Conservation (phyloP, 805 yeast genomes). For the Lachancea kluyveri region DNA sequence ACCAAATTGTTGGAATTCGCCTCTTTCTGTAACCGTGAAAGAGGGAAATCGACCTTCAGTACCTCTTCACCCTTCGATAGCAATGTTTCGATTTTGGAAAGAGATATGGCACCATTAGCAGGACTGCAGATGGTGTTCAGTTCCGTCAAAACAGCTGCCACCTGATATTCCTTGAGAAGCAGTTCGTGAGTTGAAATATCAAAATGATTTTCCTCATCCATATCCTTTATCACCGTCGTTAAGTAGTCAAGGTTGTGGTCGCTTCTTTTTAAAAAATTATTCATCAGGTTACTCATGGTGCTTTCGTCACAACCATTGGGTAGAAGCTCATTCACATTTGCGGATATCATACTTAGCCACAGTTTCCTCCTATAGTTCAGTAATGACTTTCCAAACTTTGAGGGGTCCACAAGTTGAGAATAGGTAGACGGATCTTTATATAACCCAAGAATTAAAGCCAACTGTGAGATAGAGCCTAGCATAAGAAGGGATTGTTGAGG, state of each 20-base stretch:
- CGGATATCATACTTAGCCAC: constrained; percentile 5
- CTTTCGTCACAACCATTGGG: constrained; percentile 3
- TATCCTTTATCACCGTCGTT: constrained; percentile 1
- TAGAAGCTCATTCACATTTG: constrained; percentile 2
- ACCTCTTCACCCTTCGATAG: background rate
- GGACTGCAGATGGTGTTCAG: constrained; percentile 1
- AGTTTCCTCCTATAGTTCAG: constrained; percentile 8
- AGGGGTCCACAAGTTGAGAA: background rate
- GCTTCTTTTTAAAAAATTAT: background rate
- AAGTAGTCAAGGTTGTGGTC: constrained; percentile 1
- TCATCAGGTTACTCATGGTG: background rate
- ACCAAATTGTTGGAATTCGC: too few species aligned
- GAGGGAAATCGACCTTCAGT: constrained; percentile 1
- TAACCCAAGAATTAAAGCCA: constrained; percentile 5
- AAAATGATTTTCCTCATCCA: background rate
- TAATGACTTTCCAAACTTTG: background rate
- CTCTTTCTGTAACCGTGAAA: too few species aligned
- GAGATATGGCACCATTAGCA: background rate
- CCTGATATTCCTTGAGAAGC: constrained; percentile 3
- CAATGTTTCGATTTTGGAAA: background rate
- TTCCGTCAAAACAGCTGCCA: constrained; percentile 1
- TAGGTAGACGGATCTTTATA: constrained; percentile 8
- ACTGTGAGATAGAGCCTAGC: constrained; percentile 1
- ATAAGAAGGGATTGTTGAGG: constrained; percentile 1
- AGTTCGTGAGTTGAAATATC: constrained; percentile 5